Percentiles rank a stretch among this genome's conserved stretches.
phyloP scores from a whole-genome alignment of 108 stramenopile genomes.

The Parietichytrium sp. region DNA sequence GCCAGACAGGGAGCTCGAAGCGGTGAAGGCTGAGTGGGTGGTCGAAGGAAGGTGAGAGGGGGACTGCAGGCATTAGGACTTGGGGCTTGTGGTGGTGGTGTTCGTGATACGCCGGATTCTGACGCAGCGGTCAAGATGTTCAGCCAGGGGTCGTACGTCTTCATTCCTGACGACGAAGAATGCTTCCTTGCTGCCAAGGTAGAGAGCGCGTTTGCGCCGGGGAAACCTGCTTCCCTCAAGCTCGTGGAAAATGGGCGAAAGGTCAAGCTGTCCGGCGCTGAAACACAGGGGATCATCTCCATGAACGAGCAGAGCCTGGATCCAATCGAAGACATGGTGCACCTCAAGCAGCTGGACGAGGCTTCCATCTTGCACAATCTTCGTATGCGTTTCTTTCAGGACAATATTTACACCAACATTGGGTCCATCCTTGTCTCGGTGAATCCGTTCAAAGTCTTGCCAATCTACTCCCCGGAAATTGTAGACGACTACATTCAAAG shows the following conservation, averaged over 20 bases:
- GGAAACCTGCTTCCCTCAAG: conserved; percentile 10
- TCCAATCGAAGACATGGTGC: conserved; percentile 35
- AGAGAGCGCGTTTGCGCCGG: conserved; percentile 18
- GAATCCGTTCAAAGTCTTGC: conserved; percentile 47
- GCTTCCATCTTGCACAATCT: conserved; percentile 45
- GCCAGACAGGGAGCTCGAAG: no score
- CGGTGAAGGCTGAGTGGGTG: no score
- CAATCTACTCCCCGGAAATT: conserved; percentile 27
- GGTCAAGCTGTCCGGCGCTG: background rate
- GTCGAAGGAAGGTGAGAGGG: no score
- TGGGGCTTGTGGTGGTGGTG: no score
- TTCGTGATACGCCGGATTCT: no score
- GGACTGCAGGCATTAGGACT: no score
- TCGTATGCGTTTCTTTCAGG: conserved; percentile 31
- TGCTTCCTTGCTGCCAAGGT: background rate
- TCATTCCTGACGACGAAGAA: conserved; percentile 27
- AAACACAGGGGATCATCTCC: background rate
- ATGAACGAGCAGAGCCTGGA: background rate
- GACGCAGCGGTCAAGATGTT: no score
- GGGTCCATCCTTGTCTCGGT: conserved; percentile 42
- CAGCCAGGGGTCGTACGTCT: conserved; percentile 1
- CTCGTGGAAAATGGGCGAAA: background rate
- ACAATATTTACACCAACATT: conserved; percentile 44
- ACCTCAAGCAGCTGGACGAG: conserved; percentile 40
- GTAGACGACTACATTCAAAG: conserved; percentile 10